phyloP scores from a whole-genome alignment of 371 early-diverging fungal genomes.

The Zopfochytrium polystomum region DNA sequence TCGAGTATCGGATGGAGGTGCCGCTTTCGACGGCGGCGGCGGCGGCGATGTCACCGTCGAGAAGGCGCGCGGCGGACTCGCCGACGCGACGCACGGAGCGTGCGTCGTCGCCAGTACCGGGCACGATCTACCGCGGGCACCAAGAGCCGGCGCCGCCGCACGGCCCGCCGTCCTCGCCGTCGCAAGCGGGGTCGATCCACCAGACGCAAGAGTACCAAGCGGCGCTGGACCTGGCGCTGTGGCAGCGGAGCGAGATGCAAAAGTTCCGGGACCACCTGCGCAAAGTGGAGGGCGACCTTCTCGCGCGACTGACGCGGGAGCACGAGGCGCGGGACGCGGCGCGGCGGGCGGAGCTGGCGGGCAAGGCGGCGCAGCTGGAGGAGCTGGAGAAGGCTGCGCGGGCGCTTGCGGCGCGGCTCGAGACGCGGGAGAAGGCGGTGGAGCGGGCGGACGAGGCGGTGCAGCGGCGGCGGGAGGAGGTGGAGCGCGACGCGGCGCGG shows the following conservation, averaged over 20 bases:
- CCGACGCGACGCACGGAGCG: too few relatives aligned
- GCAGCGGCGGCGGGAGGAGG: conserved; percentile 15
- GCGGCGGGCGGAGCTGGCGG: conserved; percentile 25
- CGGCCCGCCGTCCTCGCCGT: not conserved
- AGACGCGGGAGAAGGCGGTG: conserved; percentile 34
- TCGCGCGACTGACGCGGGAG: conserved; percentile 36
- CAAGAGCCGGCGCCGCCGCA: not conserved
- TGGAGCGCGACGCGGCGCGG: conserved; percentile 28
- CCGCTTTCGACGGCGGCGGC: not conserved
- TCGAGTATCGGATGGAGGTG: not conserved
- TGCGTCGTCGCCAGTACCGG: too few relatives aligned
- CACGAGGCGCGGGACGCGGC: conserved; percentile 33
- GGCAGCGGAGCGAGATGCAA: conserved; percentile 38
- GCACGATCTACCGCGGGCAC: too few relatives aligned
- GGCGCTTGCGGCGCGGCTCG: conserved; percentile 30
- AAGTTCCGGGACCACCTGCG: conserved; percentile 36
- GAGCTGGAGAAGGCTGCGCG: conserved; percentile 24
- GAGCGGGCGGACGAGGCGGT: conserved; percentile 20
- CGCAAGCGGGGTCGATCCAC: conserved; percentile 25
- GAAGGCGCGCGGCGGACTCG: too few relatives aligned
- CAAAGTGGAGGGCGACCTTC: conserved; percentile 30
- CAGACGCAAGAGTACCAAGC: conserved; percentile 35
- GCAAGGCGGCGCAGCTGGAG: conserved; percentile 29
- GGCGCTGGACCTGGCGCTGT: conserved; percentile 47
- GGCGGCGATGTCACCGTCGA: too few relatives aligned